Evolutionary conservation across 352 stramenopile genomes (phyloP), one percentile per base, ranked within the genome.

Genomic region (Globisporangium parvum): DNA sequence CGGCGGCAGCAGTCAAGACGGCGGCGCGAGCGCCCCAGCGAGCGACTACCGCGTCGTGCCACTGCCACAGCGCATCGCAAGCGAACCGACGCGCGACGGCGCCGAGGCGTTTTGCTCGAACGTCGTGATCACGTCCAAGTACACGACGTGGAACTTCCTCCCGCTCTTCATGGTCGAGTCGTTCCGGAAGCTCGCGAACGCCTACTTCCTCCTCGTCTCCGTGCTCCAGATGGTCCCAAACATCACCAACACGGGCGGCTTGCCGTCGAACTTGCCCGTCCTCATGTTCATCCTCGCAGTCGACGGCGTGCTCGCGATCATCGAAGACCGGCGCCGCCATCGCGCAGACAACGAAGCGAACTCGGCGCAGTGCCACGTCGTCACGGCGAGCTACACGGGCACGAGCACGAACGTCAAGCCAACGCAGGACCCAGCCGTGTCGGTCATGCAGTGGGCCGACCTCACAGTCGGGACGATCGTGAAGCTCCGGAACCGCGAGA

Each of bases 121-220:
- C 57, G 70, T 92, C 33, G 83, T 97, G 17, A 90, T 89, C 55
- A 97, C 91, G 47, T 93, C 87, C 66, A 96, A 96, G 73, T 97
- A 96, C 73, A 93, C 87, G 58, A 63, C 66, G 18, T 93, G 75
- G 67, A 95, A 83, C 61, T 97, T 97, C 56, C 44, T 97, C 33
- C 89, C 90, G 45, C 73, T 85, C 6, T 96, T 97, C 46, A 74
- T 97, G 49, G 66, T 90, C 61, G 87, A 97, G 59, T 82, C 69
- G 10, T 93, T 93, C 65, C 65, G 68, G 20, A 91, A 88, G 56
- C 69, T 97, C 47, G 91, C 91, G 46, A 98, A 98, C 59, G 79
- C 90, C 21, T 98, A 98, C 63, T 98, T 98, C 54, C 62, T 98
- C 10, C 67, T 97, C 18, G 85, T 98, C 15, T 95, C 85, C 8